phyloP scores from a whole-genome alignment of 2,329 filamentous ascomycete species.

The Aspergillus novoparasiticus region DNA sequence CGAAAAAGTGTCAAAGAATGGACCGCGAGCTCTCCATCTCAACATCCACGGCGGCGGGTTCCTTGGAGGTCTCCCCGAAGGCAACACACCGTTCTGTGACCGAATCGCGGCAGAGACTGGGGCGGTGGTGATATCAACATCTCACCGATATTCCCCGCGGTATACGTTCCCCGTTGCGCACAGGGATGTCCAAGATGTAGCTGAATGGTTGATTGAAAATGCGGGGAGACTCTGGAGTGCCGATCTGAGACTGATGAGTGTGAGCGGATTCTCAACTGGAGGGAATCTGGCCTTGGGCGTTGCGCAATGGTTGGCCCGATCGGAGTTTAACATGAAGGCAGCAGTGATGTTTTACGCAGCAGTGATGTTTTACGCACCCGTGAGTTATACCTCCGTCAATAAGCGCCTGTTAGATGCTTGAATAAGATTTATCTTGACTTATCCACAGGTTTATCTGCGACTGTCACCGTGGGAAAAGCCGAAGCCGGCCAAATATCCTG shows the following conservation, averaged over 20 bases:
- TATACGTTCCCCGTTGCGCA: conserved; percentile 44
- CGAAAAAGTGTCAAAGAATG: neutral
- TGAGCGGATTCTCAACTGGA: conserved; percentile 50
- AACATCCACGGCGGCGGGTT: conserved; percentile 20
- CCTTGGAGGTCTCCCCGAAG: conserved; percentile 17
- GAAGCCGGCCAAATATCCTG: conserved; percentile 34
- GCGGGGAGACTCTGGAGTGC: conserved; percentile 33
- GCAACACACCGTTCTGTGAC: conserved; percentile 15
- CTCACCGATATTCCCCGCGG: conserved; percentile 48
- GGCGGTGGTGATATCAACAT: conserved; percentile 42
- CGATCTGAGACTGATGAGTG: conserved; percentile 41
- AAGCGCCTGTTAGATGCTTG: neutral
- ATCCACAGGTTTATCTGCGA: conserved; percentile 40
- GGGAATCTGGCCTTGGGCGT: conserved; percentile 47
- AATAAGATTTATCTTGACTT: neutral
- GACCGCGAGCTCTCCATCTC: conserved; percentile 11
- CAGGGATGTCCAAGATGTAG: conserved; percentile 49
- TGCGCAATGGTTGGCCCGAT: conserved; percentile 26
- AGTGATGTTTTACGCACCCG: conserved; percentile 44
- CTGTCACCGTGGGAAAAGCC: conserved; percentile 46
- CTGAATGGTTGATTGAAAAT: conserved; percentile 45
- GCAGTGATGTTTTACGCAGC: conserved; percentile 45
- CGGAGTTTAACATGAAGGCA: conserved; percentile 36
- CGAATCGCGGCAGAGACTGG: conserved; percentile 44
- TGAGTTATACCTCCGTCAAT: conserved; percentile 10